Conservation (phyloP, 352 stramenopile species). For the Phytophthora vignae region DNA sequence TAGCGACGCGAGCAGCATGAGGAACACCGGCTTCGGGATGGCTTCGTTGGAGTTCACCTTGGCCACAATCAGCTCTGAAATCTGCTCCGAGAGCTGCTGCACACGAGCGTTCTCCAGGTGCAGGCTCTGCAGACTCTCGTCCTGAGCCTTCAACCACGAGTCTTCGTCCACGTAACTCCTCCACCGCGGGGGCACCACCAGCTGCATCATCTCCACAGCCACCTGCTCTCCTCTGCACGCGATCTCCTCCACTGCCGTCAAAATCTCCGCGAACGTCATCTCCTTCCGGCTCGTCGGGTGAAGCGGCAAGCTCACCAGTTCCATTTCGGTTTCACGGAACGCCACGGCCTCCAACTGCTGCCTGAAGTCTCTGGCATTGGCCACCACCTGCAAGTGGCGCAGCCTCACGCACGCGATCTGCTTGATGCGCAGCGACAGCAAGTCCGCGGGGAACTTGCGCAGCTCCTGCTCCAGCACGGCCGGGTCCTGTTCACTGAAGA, state of each 20-base stretch:
- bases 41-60: slow-evolving; percentile 56
- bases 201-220: slow-evolving; percentile 56
- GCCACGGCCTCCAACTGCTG: slow-evolving; percentile 41
- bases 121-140: slow-evolving; percentile 51
- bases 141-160: slow-evolving; percentile 49
- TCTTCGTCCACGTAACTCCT: slow-evolving; percentile 46
- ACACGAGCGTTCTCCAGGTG: slow-evolving; percentile 51
- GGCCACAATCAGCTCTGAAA: slow-evolving; percentile 62
- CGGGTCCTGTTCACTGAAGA: slow-evolving; percentile 48
- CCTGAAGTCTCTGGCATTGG: slow-evolving; percentile 41
- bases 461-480: slow-evolving; percentile 40
- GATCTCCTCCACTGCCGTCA: slow-evolving; percentile 62
- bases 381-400: slow-evolving; percentile 56
- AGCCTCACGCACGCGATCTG: slow-evolving; percentile 56
- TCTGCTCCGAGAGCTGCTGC: slow-evolving; percentile 47
- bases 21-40: slow-evolving; percentile 60
- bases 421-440: slow-evolving; percentile 55
- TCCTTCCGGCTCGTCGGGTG: slow-evolving; percentile 41
- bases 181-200: slow-evolving; percentile 55
- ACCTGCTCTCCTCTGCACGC: slow-evolving; percentile 63
- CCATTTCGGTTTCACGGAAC: slow-evolving; percentile 53
- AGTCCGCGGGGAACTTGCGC: slow-evolving; percentile 37
- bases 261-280: slow-evolving; percentile 75
- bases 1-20: slow-evolving; percentile 55
- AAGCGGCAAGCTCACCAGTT: slow-evolving; percentile 50